Base-by-base conservation (phyloP, 2,329 filamentous ascomycete species). In the Sporothrix pseudoabietina region DNA sequence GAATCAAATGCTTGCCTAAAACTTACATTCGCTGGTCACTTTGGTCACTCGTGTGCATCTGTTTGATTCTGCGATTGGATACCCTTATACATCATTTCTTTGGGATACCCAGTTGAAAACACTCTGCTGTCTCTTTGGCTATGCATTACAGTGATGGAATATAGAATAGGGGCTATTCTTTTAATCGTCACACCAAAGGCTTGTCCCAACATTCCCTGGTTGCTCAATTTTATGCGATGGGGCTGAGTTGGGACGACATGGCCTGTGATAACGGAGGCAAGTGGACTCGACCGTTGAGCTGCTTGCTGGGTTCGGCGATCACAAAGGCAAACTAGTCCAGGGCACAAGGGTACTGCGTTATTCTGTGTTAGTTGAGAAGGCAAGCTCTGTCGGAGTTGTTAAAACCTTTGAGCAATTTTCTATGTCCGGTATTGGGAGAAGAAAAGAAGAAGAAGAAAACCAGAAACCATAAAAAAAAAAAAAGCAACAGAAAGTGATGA, bases 201-300 rank as follows among this genome's bases (percentile, higher is more conserved):
- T 26, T 26, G 35, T 41, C 14, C 35, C 35, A 26, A 14, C 32
- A 41, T 3, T 3, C 69, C 69, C 69, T 52, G 35, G 69, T 54
- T 55, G 4, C 7, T 10, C 4, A 26, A 35, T 5, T 63, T 71
- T 41, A 71, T 71, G 69, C 69, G 49, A 47, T 14, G 41, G 44
- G 71, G 71, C 71, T 54, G 49, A 66, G 61, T 68, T 72, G 49
- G 71, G 61, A 72, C 49, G 71, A 71, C 10, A 52, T 32, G 44
- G 14, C 39, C 55, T 59, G 16, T 35, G 70, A 65, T 44, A 61
- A 61, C 57, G 57, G 61, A 5, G 61, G 61, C 16, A 44, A 26
- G 55, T 59, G 30, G 30, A 59, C 44, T 47, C 12, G 4, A 30
- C 61, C 39, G 39, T 47, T 66, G 22, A 14, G 0, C 26, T 30